phyloP scores from a whole-genome alignment of 768 basidiomycete species.

The Tulasnella sp. region DNA sequence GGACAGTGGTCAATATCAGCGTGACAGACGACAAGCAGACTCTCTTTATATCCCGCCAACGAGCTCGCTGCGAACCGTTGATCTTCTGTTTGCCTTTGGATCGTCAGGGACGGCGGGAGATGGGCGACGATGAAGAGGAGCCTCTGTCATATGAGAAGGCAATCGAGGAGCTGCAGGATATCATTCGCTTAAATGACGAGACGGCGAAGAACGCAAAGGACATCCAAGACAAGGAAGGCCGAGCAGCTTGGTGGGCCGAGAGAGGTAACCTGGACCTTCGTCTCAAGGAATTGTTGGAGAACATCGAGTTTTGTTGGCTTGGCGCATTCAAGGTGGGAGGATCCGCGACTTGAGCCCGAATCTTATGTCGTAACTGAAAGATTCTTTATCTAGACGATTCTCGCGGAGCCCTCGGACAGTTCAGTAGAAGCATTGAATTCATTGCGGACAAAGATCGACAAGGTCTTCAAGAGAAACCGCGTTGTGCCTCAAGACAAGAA shows the following conservation, averaged over 20 bases:
- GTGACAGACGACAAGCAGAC: slow-evolving; percentile 82
- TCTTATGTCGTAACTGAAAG: neutral
- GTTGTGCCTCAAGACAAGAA: slow-evolving; percentile 61
- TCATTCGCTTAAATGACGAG: slow-evolving; percentile 77
- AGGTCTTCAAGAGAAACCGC: slow-evolving; percentile 70
- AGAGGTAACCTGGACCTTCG: slow-evolving; percentile 75
- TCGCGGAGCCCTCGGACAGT: slow-evolving; percentile 53
- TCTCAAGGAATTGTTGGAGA: slow-evolving; percentile 71
- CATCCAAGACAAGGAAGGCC: slow-evolving; percentile 67
- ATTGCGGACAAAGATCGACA: slow-evolving; percentile 71
- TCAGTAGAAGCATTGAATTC: slow-evolving; percentile 54
- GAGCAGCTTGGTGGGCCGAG: slow-evolving; percentile 84
- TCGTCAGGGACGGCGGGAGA: slow-evolving; percentile 73
- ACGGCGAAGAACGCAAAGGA: slow-evolving; percentile 71
- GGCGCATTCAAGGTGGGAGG: slow-evolving; percentile 89
- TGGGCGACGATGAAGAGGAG: slow-evolving; percentile 68
- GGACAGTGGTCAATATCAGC: slow-evolving; percentile 83
- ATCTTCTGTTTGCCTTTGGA: slow-evolving; percentile 86
- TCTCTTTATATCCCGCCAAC: slow-evolving; percentile 81
- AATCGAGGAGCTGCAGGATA: slow-evolving; percentile 70
- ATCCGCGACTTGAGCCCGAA: neutral
- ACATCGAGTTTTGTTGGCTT: slow-evolving; percentile 95
- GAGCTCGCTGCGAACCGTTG: slow-evolving; percentile 62
- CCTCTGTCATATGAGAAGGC: slow-evolving; percentile 73
- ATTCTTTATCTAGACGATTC: slow-evolving; percentile 58